Percentiles rank a stretch among this genome's conserved stretches.
These are phyloP conservation scores for Solanum peruvianum DNA, from an alignment of 257 asterid species.

Conservation along the genomic window DNA sequence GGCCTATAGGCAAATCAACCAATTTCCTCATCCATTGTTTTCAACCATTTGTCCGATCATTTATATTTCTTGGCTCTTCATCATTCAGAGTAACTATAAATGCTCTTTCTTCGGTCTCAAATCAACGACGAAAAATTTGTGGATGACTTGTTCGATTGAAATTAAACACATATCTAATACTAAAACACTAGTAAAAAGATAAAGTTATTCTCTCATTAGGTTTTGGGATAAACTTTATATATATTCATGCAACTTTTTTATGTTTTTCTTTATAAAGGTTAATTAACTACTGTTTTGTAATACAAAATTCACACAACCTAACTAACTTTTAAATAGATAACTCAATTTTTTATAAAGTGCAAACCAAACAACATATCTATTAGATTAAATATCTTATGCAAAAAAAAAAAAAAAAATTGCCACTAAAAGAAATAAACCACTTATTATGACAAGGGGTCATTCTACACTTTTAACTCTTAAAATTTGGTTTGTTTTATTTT, in stretches of 20 bases:
- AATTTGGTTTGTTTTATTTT: background rate
- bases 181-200: background rate
- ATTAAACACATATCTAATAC: too few relatives aligned
- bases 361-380: background rate
- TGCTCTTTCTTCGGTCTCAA: too few relatives aligned
- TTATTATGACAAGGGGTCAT: background rate
- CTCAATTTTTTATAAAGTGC: background rate
- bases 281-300: background rate
- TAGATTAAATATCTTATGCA: background rate
- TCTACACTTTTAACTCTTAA: background rate
- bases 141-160: too few relatives aligned
- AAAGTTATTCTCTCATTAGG: background rate
- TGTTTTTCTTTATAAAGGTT: background rate
- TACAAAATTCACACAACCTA: background rate
- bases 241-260: background rate
- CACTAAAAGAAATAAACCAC: background rate
- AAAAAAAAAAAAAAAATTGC: too few relatives aligned
- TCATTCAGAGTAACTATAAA: too few relatives aligned
- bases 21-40: background rate
- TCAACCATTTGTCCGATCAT: too few relatives aligned
- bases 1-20: background rate
- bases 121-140: too few relatives aligned
- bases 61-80: too few relatives aligned
- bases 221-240: background rate
- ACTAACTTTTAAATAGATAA: background rate